Evolutionary conservation across 1,284 basidiomycete species (phyloP).

Genomic region (Fistulinella cinereoalba): DNA sequence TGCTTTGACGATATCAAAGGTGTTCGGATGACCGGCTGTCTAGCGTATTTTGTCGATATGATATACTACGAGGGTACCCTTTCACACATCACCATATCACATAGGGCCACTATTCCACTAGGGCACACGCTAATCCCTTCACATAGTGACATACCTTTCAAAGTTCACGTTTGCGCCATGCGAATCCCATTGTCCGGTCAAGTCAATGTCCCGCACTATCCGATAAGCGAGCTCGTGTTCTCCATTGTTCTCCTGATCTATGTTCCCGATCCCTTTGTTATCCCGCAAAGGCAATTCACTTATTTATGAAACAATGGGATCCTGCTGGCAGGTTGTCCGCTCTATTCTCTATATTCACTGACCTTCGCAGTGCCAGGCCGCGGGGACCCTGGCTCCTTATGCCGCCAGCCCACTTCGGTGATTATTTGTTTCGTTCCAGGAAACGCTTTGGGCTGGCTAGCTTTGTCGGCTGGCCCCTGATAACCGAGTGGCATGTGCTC

Average conservation of each 20-base stretch:
- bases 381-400: neutral
- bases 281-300: slow-evolving; percentile 28
- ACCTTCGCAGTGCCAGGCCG: neutral
- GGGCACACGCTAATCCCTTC: too few species aligned
- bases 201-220: slow-evolving; percentile 3
- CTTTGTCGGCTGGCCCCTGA: slow-evolving; percentile 34
- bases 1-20: slow-evolving; percentile 80
- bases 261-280: slow-evolving; percentile 24
- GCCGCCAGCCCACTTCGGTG: slow-evolving; percentile 4
- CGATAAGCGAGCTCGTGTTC: slow-evolving; percentile 20
- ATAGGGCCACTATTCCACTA: too few species aligned
- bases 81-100: too few species aligned
- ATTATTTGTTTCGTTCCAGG: neutral
- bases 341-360: neutral
- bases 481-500: slow-evolving; percentile 28
- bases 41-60: neutral
- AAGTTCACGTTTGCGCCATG: too few species aligned
- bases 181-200: neutral
- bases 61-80: neutral
- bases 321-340: slow-evolving; percentile 1
- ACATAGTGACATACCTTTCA: too few species aligned
- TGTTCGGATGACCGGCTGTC: slow-evolving; percentile 68
- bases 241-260: slow-evolving; percentile 32
- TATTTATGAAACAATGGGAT: slow-evolving; percentile 26
- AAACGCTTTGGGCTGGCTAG: slow-evolving; percentile 12